Percentiles rank a stretch among this genome's conserved stretches.
Conservation (phyloP, 768 basidiomycete species). For the Tephrocybe sp. region DNA sequence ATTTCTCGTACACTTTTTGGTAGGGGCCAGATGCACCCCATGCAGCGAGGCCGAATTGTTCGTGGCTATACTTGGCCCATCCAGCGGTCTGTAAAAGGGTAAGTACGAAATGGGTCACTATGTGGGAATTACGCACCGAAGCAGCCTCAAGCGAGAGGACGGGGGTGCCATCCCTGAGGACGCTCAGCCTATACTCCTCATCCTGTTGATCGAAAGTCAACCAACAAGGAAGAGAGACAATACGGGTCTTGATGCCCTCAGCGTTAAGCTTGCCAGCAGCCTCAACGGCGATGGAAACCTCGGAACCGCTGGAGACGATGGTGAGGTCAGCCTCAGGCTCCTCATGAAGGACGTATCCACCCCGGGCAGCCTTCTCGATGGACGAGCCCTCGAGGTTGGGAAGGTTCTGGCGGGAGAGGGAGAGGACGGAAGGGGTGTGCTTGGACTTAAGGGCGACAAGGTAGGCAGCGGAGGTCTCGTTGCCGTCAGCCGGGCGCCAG, state of each 20-base stretch:
- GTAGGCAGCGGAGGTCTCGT: conserved; percentile 96
- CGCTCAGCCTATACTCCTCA: conserved; percentile 76
- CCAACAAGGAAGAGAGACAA: conserved; percentile 92
- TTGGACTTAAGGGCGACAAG: conserved; percentile 71
- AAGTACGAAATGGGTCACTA: conserved; percentile 13
- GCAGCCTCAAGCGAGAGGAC: conserved; percentile 88
- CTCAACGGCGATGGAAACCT: conserved; percentile 86
- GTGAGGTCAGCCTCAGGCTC: conserved; percentile 81
- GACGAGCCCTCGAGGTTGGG: conserved; percentile 89
- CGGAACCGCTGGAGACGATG: conserved; percentile 86
- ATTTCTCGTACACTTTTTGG: conserved; percentile 88
- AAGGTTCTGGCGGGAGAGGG: conserved; percentile 86
- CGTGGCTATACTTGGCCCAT: conserved; percentile 90
- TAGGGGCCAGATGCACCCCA: conserved; percentile 94
- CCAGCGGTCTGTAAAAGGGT: conserved; percentile 59
- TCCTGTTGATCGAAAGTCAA: conserved; percentile 83
- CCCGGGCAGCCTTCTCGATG: conserved; percentile 79
- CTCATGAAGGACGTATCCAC: conserved; percentile 90
- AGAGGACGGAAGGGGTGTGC: conserved; percentile 80
- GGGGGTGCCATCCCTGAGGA: conserved; percentile 87
- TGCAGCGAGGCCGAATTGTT: conserved; percentile 72
- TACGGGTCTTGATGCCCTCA: conserved; percentile 76
- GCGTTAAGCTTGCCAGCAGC: conserved; percentile 78
- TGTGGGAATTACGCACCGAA: conserved; percentile 32
- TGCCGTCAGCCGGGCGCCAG: conserved; percentile 93